phyloP scores from a whole-genome alignment of 495 filamentous ascomycete species.

The Cercophora sp. region DNA sequence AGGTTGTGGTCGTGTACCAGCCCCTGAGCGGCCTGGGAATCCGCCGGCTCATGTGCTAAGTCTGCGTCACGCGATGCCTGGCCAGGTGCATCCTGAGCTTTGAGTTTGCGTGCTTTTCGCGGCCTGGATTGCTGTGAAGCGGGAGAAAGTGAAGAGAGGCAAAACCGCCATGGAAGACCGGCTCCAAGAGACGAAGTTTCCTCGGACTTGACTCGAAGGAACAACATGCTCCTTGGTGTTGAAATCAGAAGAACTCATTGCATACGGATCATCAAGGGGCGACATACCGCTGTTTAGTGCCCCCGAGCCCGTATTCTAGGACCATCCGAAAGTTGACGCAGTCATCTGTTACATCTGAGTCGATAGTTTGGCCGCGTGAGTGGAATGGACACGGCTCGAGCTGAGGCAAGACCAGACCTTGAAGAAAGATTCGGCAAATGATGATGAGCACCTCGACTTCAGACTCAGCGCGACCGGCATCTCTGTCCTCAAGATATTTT shows the following conservation, averaged over 20 bases:
- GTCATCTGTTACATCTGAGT: not conserved
- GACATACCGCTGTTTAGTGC: constrained; percentile 1
- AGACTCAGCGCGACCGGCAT: not conserved
- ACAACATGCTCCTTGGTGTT: not conserved
- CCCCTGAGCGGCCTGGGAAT: too few relatives aligned
- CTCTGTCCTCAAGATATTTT: not conserved
- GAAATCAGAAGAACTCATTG: too few relatives aligned
- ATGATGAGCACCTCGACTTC: not conserved
- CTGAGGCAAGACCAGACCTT: not conserved
- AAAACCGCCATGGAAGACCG: too few relatives aligned
- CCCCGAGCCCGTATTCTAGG: not conserved
- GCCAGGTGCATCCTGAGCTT: too few relatives aligned
- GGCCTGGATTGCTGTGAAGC: too few relatives aligned
- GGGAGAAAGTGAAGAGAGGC: too few relatives aligned
- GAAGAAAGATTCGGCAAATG: not conserved
- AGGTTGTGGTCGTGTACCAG: too few relatives aligned
- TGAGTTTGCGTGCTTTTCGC: too few relatives aligned
- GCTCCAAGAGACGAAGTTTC: too few relatives aligned
- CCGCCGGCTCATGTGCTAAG: too few relatives aligned
- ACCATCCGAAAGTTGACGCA: not conserved
- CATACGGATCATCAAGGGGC: too few relatives aligned
- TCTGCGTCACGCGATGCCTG: too few relatives aligned
- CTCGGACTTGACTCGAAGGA: not conserved
- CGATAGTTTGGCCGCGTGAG: not conserved
- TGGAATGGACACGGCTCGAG: not conserved